Evolutionary conservation across 768 basidiomycete genomes (phyloP), one percentile per base, ranked within the genome.

Genomic region (Lentinula edodes): DNA sequence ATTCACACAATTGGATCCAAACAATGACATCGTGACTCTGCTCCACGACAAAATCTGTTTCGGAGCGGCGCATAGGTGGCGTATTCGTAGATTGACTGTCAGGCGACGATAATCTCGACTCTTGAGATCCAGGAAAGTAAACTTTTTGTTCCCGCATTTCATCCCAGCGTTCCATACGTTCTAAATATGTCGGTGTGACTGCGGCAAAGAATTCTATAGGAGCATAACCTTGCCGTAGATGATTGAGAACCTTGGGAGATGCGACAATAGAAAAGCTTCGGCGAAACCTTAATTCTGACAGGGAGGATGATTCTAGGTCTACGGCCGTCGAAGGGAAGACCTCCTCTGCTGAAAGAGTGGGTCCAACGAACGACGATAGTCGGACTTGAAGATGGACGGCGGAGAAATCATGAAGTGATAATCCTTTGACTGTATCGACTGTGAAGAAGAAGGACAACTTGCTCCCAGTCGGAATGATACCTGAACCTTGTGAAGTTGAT

Each of bases 101-200:
- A 39, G 71, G 62, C 13, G 74, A 69, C 23, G 72, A 73, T n/a
- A 20, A 23, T 39, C 15, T 54, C 36, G 73, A 72, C 35, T 70
- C 64, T 20, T 75, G 63, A 58, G 71, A 74, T 51, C 75, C 69
- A 46, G 78, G 72, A 64, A 74, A 75, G 68, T 70, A 76, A 62
- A 77, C 74, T 64, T 84, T 83, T 52, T 89, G 84, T 65, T 98
- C 95, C 38, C 94, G 85, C 79, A 91, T 81, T 69, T 95, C 91
- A 69, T 98, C 96, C 95, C 94, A 97, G 60, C 90, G 83, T 68
- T 95, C 93, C 73, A 98, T 76, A 6, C 93, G 85, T 63, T 93
- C 90, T 66, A 98, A 72, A 72, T 96, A 98, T 15, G 87, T 89
- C 13, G 92, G 83, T 54, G 84, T 86, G 62, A 89, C 79, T 6